phyloP scores from a whole-genome alignment of 768 basidiomycete genomes.

The Leccinum disarticulatum region DNA sequence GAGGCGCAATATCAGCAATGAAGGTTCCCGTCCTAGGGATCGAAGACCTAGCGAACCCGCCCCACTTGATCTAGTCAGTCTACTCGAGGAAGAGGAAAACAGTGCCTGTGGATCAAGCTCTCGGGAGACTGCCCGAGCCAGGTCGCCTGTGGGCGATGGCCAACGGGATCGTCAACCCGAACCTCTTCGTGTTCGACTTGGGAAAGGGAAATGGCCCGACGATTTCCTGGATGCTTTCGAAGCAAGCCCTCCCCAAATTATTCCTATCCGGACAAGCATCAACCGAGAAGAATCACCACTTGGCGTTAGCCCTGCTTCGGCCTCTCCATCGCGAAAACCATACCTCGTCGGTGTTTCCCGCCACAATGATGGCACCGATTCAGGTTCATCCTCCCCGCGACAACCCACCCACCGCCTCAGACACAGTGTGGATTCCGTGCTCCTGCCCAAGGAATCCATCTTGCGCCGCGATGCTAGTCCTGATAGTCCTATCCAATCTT shows the following conservation, averaged over 20 bases:
- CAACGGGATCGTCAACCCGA: constrained; percentile 28
- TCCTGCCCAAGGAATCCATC: constrained; percentile 50
- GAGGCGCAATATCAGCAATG: constrained; percentile 34
- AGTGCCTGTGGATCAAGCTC: constrained; percentile 49
- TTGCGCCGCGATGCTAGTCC: constrained; percentile 58
- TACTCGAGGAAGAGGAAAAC: constrained; percentile 68
- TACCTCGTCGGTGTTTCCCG: constrained; percentile 49
- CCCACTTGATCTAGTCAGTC: constrained; percentile 60
- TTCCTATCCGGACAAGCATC: constrained; percentile 24
- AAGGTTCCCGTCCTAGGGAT: constrained; percentile 44
- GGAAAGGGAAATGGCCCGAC: constrained; percentile 83
- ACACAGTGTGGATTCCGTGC: constrained; percentile 57
- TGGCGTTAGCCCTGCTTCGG: constrained; percentile 36
- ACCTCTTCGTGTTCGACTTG: constrained; percentile 51
- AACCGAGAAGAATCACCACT: constrained; percentile 24
- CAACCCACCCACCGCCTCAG: constrained; percentile 63
- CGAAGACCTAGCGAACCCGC: constrained; percentile 64
- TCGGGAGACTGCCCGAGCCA: constrained; percentile 31
- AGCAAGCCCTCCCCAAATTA: constrained; percentile 29
- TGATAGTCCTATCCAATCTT: constrained; percentile 43
- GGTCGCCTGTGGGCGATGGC: constrained; percentile 19
- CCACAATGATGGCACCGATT: constrained; percentile 48
- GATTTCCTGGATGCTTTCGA: constrained; percentile 69
- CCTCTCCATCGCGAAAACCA: constrained; percentile 55
- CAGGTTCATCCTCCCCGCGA: constrained; percentile 38